Base-by-base conservation (phyloP, 768 basidiomycete genomes). In the Russula olivacea region DNA sequence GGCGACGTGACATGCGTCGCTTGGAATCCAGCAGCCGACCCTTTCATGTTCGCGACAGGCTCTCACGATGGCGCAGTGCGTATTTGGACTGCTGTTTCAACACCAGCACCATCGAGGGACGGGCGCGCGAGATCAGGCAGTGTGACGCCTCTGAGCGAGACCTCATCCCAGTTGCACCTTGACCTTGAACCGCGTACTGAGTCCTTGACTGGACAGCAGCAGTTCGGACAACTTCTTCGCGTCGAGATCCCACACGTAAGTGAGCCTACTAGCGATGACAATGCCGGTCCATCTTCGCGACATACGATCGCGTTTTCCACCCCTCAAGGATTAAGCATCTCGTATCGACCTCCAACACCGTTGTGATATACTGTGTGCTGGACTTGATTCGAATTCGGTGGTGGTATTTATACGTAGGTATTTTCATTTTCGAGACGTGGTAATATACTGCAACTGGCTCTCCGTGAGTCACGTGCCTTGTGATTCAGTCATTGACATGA, bases 1-100 rank as follows among this genome's bases (percentile, higher is more conserved):
- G 77, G 76, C 5, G 89, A 91, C 69, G 70, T 92, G 62, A 91
- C 91, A 10, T 88, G 87, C 64, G 81, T 91, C 45, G 87, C 88
- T 15, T 92, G 90, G 89, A 92, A 89, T 69, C 82, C 81, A 61
- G 80, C 80, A 2, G 79, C 80, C 7, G 83, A 84, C 56, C 83
- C 83, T 0, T 86, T 84, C 75, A 86, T 86, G 84, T 76, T 74
- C 65, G 88, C 88, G 9, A 87, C 88, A 1, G 90, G 89, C 41
- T 84, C 83, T 61, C 87, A 89, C 68, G 88, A 91, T 65, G 90
- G 90, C 28, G 83, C 79, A 1, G 81, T 92, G 49, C 79, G 85
- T 32, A 81, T 91, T 52, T 91, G 90, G 85, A 86, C 86, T 15
- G 77, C 80, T n/a, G 51, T 47, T n/a, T 36, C 28, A n/a, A 52